These are phyloP conservation scores for Cyclotella cryptica DNA, from an alignment of 108 stramenopile genomes.

Conservation along the genomic window DNA sequence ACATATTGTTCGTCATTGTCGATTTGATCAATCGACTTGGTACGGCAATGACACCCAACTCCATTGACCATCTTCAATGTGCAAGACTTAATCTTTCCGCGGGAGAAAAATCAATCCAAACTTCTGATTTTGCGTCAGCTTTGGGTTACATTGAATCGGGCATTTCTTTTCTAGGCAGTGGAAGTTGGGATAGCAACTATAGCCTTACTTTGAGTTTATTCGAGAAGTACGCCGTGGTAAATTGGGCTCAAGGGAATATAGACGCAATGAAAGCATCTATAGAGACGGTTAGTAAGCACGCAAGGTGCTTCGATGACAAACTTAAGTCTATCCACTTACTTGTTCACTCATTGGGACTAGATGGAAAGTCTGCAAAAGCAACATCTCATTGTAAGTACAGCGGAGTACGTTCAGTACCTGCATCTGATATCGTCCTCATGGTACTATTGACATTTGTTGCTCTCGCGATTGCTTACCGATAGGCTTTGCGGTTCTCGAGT, in stretches of 20 bases:
- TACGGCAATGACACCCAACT: background rate
- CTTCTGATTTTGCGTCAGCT: conserved; percentile 19
- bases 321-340: conserved; percentile 9
- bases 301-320: conserved; percentile 13
- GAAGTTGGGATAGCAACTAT: conserved; percentile 7
- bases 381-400: background rate
- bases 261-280: conserved; percentile 3
- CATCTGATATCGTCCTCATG: no score
- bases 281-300: conserved; percentile 7
- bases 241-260: conserved; percentile 13
- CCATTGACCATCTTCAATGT: background rate
- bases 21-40: conserved; percentile 14
- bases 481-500: conserved; percentile 5
- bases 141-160: conserved; percentile 4
- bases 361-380: background rate
- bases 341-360: background rate
- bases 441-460: no score
- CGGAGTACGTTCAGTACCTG: no score
- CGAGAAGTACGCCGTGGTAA: background rate
- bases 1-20: conserved; percentile 26
- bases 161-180: conserved; percentile 1
- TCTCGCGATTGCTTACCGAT: background rate
- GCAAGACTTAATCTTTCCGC: conserved; percentile 12
- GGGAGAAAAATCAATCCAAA: conserved; percentile 2
- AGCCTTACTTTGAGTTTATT: conserved; percentile 14